Conservation (phyloP, 129 eudicot genomes). For the Flaveria brownii region DNA sequence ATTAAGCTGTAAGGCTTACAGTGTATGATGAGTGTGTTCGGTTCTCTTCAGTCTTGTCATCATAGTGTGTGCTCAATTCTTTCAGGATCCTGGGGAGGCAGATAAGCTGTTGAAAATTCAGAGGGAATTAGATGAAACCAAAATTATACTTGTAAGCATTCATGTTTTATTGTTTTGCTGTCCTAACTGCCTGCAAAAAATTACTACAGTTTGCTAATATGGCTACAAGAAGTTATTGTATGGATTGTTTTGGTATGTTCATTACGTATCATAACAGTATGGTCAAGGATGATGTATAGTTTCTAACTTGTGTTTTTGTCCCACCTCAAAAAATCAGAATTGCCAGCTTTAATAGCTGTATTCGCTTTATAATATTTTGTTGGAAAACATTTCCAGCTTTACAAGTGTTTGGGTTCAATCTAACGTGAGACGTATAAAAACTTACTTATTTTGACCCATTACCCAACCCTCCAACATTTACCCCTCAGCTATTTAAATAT, state of each 20-base stretch:
- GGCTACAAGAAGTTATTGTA: background rate
- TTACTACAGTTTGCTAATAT: background rate
- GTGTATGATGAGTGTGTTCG: background rate
- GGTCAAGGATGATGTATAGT: background rate
- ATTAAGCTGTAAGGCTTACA: background rate
- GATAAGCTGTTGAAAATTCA: conserved; percentile 92
- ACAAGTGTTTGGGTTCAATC: background rate
- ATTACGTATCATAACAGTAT: background rate
- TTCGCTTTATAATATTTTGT: background rate
- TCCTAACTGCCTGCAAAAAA: background rate
- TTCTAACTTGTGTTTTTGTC: background rate
- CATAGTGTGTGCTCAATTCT: background rate
- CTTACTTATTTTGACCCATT: background rate
- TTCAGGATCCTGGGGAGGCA: conserved; percentile 94
- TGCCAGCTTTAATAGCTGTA: background rate
- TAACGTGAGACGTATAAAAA: background rate
- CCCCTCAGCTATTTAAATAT: background rate
- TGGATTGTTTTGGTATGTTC: background rate
- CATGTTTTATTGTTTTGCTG: background rate
- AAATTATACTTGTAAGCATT: conserved; percentile 85
- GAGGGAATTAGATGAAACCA: conserved; percentile 95
- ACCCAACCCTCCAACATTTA: background rate
- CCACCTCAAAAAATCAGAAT: background rate
- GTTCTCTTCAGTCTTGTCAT: background rate
- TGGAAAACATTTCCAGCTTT: background rate